Evolutionary conservation across 2,329 filamentous ascomycete species (phyloP).

Genomic region (Purpureocillium lavendulum): DNA sequence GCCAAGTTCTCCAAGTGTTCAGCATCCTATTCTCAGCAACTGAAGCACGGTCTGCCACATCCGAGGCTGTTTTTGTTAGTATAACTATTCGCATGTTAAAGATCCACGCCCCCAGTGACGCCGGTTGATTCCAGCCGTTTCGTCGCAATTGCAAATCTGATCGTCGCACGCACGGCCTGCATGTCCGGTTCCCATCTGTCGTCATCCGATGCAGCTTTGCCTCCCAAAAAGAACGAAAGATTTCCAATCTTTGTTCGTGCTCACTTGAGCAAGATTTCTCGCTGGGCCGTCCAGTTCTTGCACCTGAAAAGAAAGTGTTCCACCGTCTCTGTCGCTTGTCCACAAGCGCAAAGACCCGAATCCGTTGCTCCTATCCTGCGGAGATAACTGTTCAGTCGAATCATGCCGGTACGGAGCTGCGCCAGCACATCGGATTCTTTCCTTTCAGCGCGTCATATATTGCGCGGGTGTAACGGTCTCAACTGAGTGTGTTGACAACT

Average conservation of each 20-base stretch:
- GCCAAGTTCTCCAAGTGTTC: conserved; percentile 10
- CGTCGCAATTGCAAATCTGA: conserved; percentile 6
- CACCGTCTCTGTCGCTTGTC: conserved; percentile 3
- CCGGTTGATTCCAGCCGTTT: conserved; percentile 2
- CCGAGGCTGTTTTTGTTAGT: conserved; percentile 5
- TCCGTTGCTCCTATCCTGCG: conserved; percentile 4
- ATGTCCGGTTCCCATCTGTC: conserved; percentile 4
- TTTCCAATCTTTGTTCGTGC: conserved; percentile 3
- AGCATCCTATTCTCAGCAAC: conserved; percentile 10
- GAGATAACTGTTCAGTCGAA: conserved; percentile 2
- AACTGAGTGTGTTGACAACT: conserved; percentile 4
- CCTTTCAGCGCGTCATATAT: conserved; percentile 3
- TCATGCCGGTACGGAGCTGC: conserved; percentile 5
- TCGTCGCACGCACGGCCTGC: conserved; percentile 3
- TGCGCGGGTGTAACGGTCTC: conserved; percentile 3
- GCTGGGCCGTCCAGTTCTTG: conserved; percentile 2
- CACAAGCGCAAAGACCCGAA: conserved; percentile 3
- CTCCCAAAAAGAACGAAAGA: conserved; percentile 7
- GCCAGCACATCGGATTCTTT: conserved; percentile 3
- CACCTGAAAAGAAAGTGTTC: conserved; percentile 5
- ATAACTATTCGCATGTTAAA: not conserved
- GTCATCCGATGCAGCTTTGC: conserved; percentile 3
- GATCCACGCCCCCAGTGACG: not conserved
- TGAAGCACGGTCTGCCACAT: conserved; percentile 6
- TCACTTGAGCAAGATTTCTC: conserved; percentile 1